Evolutionary conservation across 1,139 yeast genomes (phyloP), one percentile per base, ranked within the genome.

Genomic region (Neolecta irregularis): DNA sequence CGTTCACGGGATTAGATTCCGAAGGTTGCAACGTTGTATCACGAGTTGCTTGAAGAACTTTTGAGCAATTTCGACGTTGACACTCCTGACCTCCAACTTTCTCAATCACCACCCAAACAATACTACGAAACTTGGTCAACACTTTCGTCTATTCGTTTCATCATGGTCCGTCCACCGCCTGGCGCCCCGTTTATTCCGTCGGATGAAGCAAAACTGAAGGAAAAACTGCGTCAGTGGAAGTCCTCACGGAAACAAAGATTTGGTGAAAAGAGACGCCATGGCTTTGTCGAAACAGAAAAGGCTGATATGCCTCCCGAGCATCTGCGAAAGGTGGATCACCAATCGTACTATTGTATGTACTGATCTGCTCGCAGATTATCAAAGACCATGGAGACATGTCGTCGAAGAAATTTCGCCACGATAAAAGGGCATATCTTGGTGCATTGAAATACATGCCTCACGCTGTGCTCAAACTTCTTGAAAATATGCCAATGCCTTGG

Each of bases 401-500:
- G 1, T 72, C 91, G 6, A 69, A 70, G 46, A 72, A 74, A 43
- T 78, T 80, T 30, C 75, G 91, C n/a, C 70, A 78, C 6, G 96
- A 88, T 49, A 85, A 85, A 52, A 63, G 91, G 39, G 72, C 95
- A 0, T 85, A 80, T 49, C 57, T 91, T 19, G 95, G 96, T 1
- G 88, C 96, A 0, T 61, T 91, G 41, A 88, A 85, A 55, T 91
- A 77, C 56, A 69, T 91, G 74, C 99, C 99, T 0, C 96, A 88
- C 57, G 95, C 98, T 0, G 69, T 85, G 1, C 55, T 83, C 42
- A 91, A 91, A 54, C 64, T 91, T 24, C 53, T 91, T 33, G 98
- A 91, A 50, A 85, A 83, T 49, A 88, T 91, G 88, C 99, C 99
- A 0, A 94, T 83, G 52, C 99, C 99, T 1, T 91, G 99, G 99